A percentile compares a stretch with the other conserved stretches of the same genome.
Conservation (phyloP, 495 filamentous ascomycete species). For the Tuber umbilicatum region DNA sequence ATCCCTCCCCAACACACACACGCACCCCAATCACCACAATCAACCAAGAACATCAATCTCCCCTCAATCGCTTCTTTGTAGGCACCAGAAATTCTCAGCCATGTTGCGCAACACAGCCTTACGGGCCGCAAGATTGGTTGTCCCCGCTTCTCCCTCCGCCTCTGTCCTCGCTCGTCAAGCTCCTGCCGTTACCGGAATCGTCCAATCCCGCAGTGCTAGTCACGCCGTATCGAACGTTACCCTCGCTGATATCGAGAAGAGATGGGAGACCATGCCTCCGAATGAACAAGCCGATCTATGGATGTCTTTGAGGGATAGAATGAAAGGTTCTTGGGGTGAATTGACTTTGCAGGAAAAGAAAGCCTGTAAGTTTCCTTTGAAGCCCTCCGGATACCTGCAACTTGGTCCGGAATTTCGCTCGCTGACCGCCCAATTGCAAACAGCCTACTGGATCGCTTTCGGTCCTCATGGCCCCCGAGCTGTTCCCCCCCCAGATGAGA, state of each 20-base stretch:
- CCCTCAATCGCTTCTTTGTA: constrained; percentile 30
- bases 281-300: constrained; percentile 98
- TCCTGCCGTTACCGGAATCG: constrained; percentile 42
- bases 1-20: constrained; percentile 17
- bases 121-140: constrained; percentile 32
- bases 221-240: constrained; percentile 97
- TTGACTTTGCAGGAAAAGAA: constrained; percentile 96
- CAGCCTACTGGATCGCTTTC: constrained; percentile 98
- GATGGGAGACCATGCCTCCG: constrained; percentile 93
- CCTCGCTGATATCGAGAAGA: constrained; percentile 95
- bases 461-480: constrained; percentile 89
- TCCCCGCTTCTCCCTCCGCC: constrained; percentile 20
- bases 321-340: constrained; percentile 95
- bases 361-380: constrained; percentile 66
- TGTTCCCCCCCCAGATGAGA: constrained; percentile 71
- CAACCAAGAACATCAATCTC: constrained; percentile 20
- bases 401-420: constrained; percentile 7
- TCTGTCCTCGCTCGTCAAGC: constrained; percentile 25
- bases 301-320: constrained; percentile 94
- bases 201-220: constrained; percentile 60
- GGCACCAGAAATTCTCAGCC: constrained; percentile 21
- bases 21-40: constrained; percentile 16
- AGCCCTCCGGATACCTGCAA: constrained; percentile 1
- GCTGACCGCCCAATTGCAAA: constrained; percentile 19
- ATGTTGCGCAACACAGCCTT: constrained; percentile 39